A percentile compares a stretch with the other conserved stretches of the same genome.
phyloP scores from a whole-genome alignment of 495 filamentous ascomycete genomes.

The Antarctomyces pellizariae region DNA sequence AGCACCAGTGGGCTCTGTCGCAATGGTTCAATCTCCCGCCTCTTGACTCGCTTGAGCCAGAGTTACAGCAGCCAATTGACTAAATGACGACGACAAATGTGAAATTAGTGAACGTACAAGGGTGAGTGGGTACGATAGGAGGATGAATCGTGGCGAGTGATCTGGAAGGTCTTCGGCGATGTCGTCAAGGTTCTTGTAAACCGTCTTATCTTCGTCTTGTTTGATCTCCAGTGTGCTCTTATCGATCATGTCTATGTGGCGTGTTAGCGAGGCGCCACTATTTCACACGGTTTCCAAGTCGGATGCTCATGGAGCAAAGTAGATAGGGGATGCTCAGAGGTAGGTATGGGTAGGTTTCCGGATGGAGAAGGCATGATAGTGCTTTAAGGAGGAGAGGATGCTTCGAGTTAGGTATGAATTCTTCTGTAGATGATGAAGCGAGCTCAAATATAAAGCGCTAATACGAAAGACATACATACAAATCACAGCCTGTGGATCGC shows the following conservation, averaged over 20 bases:
- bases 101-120: constrained; percentile 39
- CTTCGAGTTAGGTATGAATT: not conserved
- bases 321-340: too few species aligned
- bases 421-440: constrained; percentile 1
- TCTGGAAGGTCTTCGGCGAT: constrained; percentile 83
- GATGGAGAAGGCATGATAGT: constrained; percentile 1
- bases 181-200: constrained; percentile 58
- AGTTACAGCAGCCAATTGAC: too few species aligned
- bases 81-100: too few species aligned
- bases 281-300: too few species aligned
- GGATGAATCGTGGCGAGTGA: constrained; percentile 64
- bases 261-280: too few species aligned
- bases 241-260: constrained; percentile 70
- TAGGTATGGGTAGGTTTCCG: constrained; percentile 1
- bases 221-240: constrained; percentile 69
- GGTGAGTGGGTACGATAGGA: constrained; percentile 75
- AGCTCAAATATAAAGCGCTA: constrained; percentile 1
- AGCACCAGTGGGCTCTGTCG: too few species aligned
- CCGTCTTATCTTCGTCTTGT: constrained; percentile 40
- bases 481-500: constrained; percentile 70
- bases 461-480: constrained; percentile 59
- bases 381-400: constrained; percentile 1
- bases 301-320: too few species aligned
- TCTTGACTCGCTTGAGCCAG: too few species aligned
- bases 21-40: too few species aligned